Percentiles rank a stretch among this genome's conserved stretches.
These are phyloP conservation scores for Phyllostachys edulis DNA, from an alignment of 176 grass and related monocot genomes.

Conservation along the genomic window DNA sequence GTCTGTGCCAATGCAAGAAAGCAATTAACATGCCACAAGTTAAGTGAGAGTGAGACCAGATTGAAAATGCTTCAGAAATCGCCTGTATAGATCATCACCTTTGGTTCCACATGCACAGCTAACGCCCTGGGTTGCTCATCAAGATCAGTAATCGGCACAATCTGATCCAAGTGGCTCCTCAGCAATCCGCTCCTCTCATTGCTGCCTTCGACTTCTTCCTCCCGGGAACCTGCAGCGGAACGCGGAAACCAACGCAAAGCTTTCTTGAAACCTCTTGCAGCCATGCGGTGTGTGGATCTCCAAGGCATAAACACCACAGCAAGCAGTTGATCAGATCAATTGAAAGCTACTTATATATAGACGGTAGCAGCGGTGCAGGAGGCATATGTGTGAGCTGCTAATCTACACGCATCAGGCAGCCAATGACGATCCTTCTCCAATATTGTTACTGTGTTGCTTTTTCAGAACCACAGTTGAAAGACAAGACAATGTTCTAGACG, in stretches of 20 bases:
- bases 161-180: slow-evolving; percentile 63
- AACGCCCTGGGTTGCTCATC: slow-evolving; percentile 41
- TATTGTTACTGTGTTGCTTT: neutral
- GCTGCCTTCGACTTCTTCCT: slow-evolving; percentile 40
- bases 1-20: slow-evolving; percentile 42
- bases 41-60: neutral
- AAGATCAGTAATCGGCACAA: slow-evolving; percentile 52
- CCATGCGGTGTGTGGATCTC: slow-evolving; percentile 32
- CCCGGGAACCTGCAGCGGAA: slow-evolving; percentile 18
- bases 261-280: slow-evolving; percentile 44
- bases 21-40: neutral
- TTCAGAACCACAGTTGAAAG: neutral
- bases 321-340: neutral
- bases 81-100: slow-evolving; percentile 27
- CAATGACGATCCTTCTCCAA: neutral
- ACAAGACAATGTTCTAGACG: slow-evolving; percentile 25
- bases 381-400: neutral
- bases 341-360: neutral
- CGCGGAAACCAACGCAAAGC: slow-evolving; percentile 50
- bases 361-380: neutral
- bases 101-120: slow-evolving; percentile 48
- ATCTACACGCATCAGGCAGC: neutral
- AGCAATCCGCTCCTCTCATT: slow-evolving; percentile 62
- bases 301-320: neutral
- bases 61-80: neutral